phyloP scores from a whole-genome alignment of 331 rosid genomes.

The Cydonia oblonga region DNA sequence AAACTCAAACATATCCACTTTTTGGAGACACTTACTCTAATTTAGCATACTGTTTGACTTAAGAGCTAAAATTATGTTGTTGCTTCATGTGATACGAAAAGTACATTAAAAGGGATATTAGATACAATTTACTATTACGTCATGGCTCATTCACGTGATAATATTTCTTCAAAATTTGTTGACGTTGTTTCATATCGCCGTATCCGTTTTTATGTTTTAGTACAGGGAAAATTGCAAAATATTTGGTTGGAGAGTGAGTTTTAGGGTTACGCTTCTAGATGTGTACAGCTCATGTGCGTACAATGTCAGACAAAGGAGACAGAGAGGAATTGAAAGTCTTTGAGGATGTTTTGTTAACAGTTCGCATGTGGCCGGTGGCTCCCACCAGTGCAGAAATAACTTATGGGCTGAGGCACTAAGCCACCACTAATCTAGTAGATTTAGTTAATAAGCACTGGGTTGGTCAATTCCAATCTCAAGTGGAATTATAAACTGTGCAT shows the following conservation, averaged over 20 bases:
- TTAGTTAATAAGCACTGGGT: neutral
- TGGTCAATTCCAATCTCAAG: neutral
- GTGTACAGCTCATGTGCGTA: neutral
- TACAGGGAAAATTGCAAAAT: no score
- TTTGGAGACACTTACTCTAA: accelerated
- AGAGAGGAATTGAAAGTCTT: no score
- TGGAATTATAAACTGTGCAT: neutral
- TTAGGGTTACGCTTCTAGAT: neutral
- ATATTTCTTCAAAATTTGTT: no score
- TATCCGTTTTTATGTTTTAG: neutral
- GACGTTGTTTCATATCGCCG: neutral
- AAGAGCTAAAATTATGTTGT: no score
- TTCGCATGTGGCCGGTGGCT: neutral
- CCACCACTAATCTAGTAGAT: neutral
- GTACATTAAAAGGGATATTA: no score
- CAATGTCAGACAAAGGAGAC: no score
- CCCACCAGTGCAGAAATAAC: neutral
- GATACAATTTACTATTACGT: no score
- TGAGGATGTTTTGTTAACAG: neutral
- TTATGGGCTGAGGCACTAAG: neutral
- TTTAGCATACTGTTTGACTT: neutral
- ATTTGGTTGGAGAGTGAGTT: neutral
- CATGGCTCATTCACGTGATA: no score
- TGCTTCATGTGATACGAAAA: no score
- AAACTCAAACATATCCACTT: no score